Percentiles rank a stretch among this genome's conserved stretches.
Evolutionary conservation across 192 early-diverging fungal species (phyloP).

Genomic region (Linderina pennispora): DNA sequence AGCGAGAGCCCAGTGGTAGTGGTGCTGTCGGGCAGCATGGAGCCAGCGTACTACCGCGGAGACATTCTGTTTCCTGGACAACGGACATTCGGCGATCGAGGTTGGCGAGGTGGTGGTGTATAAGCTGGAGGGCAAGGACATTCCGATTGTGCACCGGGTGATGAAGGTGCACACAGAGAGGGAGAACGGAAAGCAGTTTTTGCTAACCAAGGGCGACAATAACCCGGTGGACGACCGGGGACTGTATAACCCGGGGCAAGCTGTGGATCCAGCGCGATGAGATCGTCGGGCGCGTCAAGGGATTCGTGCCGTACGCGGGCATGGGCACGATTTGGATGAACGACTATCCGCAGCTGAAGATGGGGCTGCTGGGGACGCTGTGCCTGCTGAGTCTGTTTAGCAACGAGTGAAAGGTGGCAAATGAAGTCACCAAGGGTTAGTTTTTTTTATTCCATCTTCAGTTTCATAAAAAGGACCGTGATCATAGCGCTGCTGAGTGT

Average conservation of each 20-base stretch:
- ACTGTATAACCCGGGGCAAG: conserved; percentile 74
- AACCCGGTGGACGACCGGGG: conserved; percentile 88
- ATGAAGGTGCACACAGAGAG: conserved; percentile 84
- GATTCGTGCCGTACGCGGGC: conserved; percentile 87
- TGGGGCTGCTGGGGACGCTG: conserved; percentile 67
- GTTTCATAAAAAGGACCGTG: too few relatives aligned
- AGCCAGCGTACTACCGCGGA: conserved; percentile 91
- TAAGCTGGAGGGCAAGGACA: conserved; percentile 78
- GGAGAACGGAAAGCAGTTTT: conserved; percentile 68
- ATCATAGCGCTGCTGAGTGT: too few relatives aligned
- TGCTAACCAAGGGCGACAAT: conserved; percentile 98
- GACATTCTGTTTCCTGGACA: conserved; percentile 86
- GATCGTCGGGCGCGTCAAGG: conserved; percentile 84
- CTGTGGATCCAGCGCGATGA: conserved; percentile 90
- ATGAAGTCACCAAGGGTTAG: background rate
- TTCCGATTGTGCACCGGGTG: conserved; percentile 97
- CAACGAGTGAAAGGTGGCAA: conserved; percentile 53
- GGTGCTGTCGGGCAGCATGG: conserved; percentile 95
- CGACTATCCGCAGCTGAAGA: conserved; percentile 93
- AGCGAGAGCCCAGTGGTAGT: conserved; percentile 96
- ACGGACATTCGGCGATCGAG: conserved; percentile 60
- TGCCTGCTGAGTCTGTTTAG: conserved; percentile 65
- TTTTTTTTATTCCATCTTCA: too few relatives aligned
- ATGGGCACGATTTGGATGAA: conserved; percentile 97
- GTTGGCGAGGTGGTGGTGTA: conserved; percentile 95